A percentile compares a stretch with the other conserved stretches of the same genome.
Evolutionary conservation across 805 yeast genomes (phyloP).

Genomic region (Zygosaccharomyces lentus): DNA sequence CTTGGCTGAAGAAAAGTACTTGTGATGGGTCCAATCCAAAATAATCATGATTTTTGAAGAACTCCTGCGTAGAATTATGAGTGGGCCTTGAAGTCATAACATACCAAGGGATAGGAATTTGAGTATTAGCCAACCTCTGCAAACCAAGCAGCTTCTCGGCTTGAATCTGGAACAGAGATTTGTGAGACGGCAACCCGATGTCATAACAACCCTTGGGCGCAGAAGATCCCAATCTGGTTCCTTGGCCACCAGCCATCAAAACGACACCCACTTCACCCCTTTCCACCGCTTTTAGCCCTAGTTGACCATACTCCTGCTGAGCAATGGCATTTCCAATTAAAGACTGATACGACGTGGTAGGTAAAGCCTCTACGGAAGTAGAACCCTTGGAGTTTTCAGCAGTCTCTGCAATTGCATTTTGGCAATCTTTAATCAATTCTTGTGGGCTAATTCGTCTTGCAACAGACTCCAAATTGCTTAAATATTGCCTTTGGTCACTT

Average conservation of each 20-base stretch:
- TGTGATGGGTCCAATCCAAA: conserved; percentile 66
- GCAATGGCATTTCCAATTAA: conserved; percentile 35
- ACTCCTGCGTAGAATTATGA: conserved; percentile 64
- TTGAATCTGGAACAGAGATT: conserved; percentile 86
- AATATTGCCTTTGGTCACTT: conserved; percentile 36
- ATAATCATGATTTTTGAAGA: conserved; percentile 54
- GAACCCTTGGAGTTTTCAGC: conserved; percentile 24
- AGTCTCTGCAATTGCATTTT: conserved; percentile 42
- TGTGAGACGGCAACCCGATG: conserved; percentile 77
- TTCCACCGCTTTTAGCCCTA: conserved; percentile 67
- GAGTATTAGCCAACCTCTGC: conserved; percentile 38
- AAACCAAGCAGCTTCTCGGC: conserved; percentile 75
- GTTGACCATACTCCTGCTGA: conserved; percentile 40
- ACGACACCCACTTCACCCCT: conserved; percentile 79
- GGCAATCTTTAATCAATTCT: conserved; percentile 37
- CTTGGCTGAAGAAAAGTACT: conserved; percentile 85
- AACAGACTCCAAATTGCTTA: conserved; percentile 30
- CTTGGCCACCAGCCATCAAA: conserved; percentile 98
- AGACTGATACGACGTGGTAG: conserved; percentile 50
- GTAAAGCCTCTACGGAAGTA: conserved; percentile 45
- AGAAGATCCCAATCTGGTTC: conserved; percentile 86
- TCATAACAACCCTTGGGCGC: conserved; percentile 93
- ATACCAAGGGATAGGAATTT: conserved; percentile 63
- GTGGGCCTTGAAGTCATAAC: conserved; percentile 95
- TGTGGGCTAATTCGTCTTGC: conserved; percentile 20